These are phyloP conservation scores for Leccinum glutinopallens DNA, from an alignment of 1,284 basidiomycete species.

Conservation along the genomic window DNA sequence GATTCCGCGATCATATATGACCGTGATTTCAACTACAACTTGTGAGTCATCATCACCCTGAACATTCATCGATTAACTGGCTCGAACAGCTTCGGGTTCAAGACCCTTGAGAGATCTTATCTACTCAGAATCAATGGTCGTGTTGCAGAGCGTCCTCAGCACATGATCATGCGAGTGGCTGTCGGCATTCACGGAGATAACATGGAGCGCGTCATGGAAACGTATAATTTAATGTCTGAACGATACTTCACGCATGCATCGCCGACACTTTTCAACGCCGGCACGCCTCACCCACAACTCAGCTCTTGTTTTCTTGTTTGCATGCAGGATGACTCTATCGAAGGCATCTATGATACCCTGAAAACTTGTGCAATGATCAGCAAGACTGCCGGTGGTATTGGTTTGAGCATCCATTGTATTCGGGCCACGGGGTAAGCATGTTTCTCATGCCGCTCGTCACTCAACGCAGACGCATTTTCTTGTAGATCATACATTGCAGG, in stretches of 20 bases:
- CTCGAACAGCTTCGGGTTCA: constrained; percentile 89
- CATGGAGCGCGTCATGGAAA: constrained; percentile 89
- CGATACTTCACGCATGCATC: constrained; percentile 98
- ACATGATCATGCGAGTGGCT: constrained; percentile 99
- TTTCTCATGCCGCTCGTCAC: constrained; percentile 24
- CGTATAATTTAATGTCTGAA: constrained; percentile 95
- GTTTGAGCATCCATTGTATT: constrained; percentile 95
- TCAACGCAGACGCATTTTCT: constrained; percentile 10
- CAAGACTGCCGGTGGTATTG: constrained; percentile 98
- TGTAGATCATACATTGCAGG: constrained; percentile 85
- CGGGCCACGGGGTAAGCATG: constrained; percentile 84
- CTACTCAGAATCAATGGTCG: constrained; percentile 93
- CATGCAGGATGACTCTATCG: constrained; percentile 99
- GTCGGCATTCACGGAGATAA: constrained; percentile 95
- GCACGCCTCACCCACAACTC: constrained; percentile 93
- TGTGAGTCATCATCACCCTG: constrained; percentile 47
- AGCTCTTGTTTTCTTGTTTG: constrained; percentile 97
- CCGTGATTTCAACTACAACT: constrained; percentile 98
- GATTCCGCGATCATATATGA: constrained; percentile 98
- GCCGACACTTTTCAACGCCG: constrained; percentile 98
- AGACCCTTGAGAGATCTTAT: constrained; percentile 98
- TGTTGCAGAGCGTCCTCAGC: constrained; percentile 96
- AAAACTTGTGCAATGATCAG: constrained; percentile 99
- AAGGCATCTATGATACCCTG: constrained; percentile 98
- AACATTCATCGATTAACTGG: constrained; percentile 8